A percentile compares a stretch with the other conserved stretches of the same genome.
Evolutionary conservation across 306 rosid species (phyloP).

Genomic region (Prinsepia uniflora): DNA sequence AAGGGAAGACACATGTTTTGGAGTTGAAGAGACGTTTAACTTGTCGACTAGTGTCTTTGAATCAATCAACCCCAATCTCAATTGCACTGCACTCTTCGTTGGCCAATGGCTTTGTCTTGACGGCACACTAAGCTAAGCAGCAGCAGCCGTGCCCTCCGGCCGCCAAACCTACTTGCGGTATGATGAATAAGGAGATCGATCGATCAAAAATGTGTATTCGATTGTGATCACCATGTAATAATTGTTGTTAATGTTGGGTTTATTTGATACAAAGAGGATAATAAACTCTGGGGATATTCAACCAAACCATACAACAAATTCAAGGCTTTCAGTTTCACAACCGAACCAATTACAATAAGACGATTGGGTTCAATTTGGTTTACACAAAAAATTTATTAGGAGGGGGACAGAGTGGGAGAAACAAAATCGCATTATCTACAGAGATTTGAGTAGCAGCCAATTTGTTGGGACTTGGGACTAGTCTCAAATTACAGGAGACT

Average conservation of each 20-base stretch:
- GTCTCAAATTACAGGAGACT: slow-evolving; percentile 25
- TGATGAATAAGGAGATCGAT: slow-evolving; percentile 10
- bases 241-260: not conserved
- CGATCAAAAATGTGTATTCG: not conserved
- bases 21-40: slow-evolving; percentile 14
- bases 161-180: not conserved
- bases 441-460: slow-evolving; percentile 14
- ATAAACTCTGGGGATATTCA: too few relatives aligned
- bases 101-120: slow-evolving; percentile 43
- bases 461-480: slow-evolving; percentile 21
- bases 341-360: too few relatives aligned
- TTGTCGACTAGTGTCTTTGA: slow-evolving; percentile 3
- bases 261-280: too few relatives aligned
- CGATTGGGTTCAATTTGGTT: too few relatives aligned
- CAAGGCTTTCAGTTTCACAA: too few relatives aligned
- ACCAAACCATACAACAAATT: too few relatives aligned
- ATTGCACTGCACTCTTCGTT: slow-evolving; percentile 38
- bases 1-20: slow-evolving; percentile 39
- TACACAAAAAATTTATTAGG: too few relatives aligned
- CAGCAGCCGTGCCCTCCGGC: not conserved
- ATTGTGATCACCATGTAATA: not conserved
- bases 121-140: slow-evolving; percentile 8
- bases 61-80: slow-evolving; percentile 38
- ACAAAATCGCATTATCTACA: slow-evolving; percentile 48
- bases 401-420: not conserved